Conservation (phyloP, 2,329 filamentous ascomycete genomes). For the Pseudogymnoascus sp. region DNA sequence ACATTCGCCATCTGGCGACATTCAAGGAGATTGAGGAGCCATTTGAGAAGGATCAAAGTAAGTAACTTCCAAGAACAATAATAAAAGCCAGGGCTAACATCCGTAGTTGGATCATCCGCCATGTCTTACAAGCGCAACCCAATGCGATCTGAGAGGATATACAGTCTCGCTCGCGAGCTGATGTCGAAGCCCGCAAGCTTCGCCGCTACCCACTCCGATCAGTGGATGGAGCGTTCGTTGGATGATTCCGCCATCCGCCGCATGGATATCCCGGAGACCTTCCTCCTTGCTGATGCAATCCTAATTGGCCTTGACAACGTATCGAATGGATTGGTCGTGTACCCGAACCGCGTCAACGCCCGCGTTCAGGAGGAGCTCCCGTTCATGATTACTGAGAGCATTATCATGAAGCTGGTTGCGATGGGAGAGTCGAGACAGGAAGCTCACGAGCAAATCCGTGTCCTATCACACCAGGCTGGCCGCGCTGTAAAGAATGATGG, state of each 20-base stretch:
- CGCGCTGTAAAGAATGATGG: slow-evolving; percentile 66
- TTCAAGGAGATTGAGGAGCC: slow-evolving; percentile 83
- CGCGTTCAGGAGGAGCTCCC: slow-evolving; percentile 70
- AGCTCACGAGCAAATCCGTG: slow-evolving; percentile 78
- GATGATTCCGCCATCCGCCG: slow-evolving; percentile 44
- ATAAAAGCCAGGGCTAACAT: neutral
- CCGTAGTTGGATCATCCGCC: slow-evolving; percentile 49
- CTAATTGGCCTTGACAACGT: slow-evolving; percentile 61
- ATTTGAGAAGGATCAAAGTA: slow-evolving; percentile 65
- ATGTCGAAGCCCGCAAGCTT: slow-evolving; percentile 24
- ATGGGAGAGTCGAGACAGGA: slow-evolving; percentile 68
- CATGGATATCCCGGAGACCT: slow-evolving; percentile 57
- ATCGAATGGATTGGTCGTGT: slow-evolving; percentile 63
- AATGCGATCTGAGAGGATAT: slow-evolving; percentile 43
- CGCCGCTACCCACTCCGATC: slow-evolving; percentile 57
- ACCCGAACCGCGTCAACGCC: slow-evolving; percentile 61
- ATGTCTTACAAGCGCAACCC: slow-evolving; percentile 44
- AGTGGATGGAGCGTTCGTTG: slow-evolving; percentile 58
- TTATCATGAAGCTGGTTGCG: slow-evolving; percentile 71
- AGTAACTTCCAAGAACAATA: neutral
- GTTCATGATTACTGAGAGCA: slow-evolving; percentile 69
- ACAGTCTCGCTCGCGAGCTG: slow-evolving; percentile 38
- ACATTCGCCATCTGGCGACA: slow-evolving; percentile 65
- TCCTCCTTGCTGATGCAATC: slow-evolving; percentile 61
- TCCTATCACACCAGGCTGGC: slow-evolving; percentile 69